Percentiles rank a stretch among this genome's conserved stretches.
phyloP scores from a whole-genome alignment of 345 rosid species.

The Stellera chamaejasme region DNA sequence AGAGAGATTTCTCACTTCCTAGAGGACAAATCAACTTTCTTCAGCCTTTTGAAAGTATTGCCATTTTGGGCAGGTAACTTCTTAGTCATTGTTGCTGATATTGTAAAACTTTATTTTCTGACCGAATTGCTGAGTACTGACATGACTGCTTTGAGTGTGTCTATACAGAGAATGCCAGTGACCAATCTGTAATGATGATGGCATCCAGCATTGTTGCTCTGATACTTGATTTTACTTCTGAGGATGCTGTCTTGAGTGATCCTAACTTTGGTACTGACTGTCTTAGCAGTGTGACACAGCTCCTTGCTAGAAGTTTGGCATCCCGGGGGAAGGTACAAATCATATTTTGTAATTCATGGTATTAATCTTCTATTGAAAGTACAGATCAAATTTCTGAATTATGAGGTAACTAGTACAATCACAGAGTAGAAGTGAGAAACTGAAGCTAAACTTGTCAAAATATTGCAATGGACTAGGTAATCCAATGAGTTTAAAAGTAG shows the following conservation, averaged over 20 bases:
- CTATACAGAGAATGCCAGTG: constrained; percentile 41
- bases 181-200: constrained; percentile 54
- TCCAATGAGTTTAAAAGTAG: no score
- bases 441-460: no score
- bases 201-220: constrained; percentile 71
- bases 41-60: constrained; percentile 30
- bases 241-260: constrained; percentile 54
- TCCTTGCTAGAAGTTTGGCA: constrained; percentile 54
- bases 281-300: constrained; percentile 29
- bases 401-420: no score
- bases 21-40: constrained; percentile 30
- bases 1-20: constrained; percentile 38
- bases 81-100: no score
- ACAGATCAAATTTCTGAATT: no score
- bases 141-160: not conserved
- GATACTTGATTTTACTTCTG: constrained; percentile 62
- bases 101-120: no score
- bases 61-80: no score
- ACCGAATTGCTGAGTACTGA: no score
- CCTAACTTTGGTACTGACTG: constrained; percentile 29
- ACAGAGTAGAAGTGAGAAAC: no score
- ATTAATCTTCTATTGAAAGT: no score
- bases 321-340: constrained; percentile 36
- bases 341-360: no score
- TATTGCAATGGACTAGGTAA: no score